phyloP scores from a whole-genome alignment of 345 rosid species.

The Eucalyptus pumila region DNA sequence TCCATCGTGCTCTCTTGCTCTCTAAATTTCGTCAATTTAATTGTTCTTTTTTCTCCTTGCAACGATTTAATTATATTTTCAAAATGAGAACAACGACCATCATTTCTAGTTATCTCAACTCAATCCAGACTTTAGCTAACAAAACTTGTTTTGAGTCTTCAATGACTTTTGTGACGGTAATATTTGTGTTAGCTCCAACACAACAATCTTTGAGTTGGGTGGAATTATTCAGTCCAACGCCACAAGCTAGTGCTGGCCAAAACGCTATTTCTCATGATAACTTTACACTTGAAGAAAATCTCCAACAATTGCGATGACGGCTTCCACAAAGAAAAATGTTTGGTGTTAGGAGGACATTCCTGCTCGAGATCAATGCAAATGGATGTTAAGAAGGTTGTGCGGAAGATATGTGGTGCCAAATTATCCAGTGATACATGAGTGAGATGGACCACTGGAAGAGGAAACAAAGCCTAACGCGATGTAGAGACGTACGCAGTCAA shows the following conservation, averaged over 20 bases:
- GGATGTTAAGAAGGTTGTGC: neutral
- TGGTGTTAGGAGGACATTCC: neutral
- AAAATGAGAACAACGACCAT: neutral
- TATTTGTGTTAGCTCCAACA: neutral
- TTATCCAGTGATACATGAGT: rapidly evolving
- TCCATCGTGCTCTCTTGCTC: neutral
- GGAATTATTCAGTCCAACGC: neutral
- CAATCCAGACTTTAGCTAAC: rapidly evolving
- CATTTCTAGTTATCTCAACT: neutral
- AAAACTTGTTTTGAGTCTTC: neutral
- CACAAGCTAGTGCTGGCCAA: neutral
- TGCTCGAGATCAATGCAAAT: neutral
- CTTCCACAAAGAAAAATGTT: neutral
- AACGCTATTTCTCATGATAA: neutral
- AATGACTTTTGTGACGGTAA: rapidly evolving
- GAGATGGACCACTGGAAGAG: neutral
- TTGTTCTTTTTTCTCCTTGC: neutral
- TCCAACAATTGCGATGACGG: neutral
- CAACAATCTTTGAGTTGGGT: neutral
- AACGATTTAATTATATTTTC: neutral
- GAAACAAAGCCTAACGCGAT: neutral
- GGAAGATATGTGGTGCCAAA: neutral
- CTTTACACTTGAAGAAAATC: neutral
- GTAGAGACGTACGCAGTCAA: neutral
- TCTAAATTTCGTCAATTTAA: neutral